Conservation (phyloP, 78 protist species). For the Protostelium mycophagum region DNA sequence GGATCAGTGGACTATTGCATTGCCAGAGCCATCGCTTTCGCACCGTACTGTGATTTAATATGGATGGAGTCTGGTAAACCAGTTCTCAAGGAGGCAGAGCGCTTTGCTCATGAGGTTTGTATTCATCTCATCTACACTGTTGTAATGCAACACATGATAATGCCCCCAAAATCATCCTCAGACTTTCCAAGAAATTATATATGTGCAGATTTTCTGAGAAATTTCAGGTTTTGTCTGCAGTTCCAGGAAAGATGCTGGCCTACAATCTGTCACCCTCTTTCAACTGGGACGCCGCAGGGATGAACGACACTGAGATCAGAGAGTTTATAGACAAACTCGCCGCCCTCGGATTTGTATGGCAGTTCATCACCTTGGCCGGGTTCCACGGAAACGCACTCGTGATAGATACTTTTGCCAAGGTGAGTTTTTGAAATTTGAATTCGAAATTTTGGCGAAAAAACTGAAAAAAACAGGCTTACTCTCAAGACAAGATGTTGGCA, state of each 20-base stretch:
- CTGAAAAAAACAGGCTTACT: too few relatives aligned
- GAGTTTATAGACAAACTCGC: slow-evolving; percentile 68
- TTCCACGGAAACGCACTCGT: slow-evolving; percentile 76
- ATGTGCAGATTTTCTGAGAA: too few relatives aligned
- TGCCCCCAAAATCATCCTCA: too few relatives aligned
- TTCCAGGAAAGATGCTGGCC: slow-evolving; percentile 76
- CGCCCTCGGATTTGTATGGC: slow-evolving; percentile 84
- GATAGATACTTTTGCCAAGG: slow-evolving; percentile 51
- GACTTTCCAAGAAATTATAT: too few relatives aligned
- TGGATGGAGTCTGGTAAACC: slow-evolving; percentile 93
- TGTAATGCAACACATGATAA: too few relatives aligned
- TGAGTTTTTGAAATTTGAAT: too few relatives aligned
- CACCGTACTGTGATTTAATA: slow-evolving; percentile 80
- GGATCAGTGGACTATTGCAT: slow-evolving; percentile 78
- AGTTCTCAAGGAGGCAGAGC: slow-evolving; percentile 69
- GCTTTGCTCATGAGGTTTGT: slow-evolving; percentile 75
- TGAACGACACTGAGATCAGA: slow-evolving; percentile 70
- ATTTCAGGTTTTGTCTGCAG: slow-evolving; percentile 33
- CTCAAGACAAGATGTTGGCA: slow-evolving; percentile 61
- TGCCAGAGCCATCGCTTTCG: slow-evolving; percentile 68
- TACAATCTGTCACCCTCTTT: slow-evolving; percentile 93
- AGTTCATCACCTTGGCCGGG: slow-evolving; percentile 92
- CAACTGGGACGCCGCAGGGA: slow-evolving; percentile 90
- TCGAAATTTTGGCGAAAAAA: too few relatives aligned
- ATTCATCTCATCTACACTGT: too few relatives aligned